These are phyloP conservation scores for Neopestalotiopsis sp. DNA, from an alignment of 2,329 filamentous ascomycete species.

Conservation along the genomic window DNA sequence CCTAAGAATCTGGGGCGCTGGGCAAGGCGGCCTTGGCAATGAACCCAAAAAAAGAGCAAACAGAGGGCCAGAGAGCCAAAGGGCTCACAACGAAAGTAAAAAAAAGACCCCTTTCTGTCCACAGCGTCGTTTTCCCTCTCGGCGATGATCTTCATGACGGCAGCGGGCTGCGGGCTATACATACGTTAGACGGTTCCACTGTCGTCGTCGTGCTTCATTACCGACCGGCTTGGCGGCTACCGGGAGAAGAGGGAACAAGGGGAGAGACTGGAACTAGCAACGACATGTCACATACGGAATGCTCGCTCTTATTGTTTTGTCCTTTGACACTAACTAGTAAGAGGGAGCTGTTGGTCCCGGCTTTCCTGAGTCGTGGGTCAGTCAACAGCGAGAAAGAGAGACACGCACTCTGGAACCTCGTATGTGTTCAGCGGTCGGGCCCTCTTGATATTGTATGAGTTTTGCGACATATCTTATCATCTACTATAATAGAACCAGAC, in stretches of 20 bases:
- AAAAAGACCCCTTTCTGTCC: neutral
- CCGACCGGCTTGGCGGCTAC: neutral
- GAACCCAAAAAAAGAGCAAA: neutral
- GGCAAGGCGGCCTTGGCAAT: neutral
- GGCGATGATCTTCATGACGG: constrained; percentile 1
- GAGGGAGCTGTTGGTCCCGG: too few species aligned
- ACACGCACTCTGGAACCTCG: neutral
- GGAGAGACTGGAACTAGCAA: neutral
- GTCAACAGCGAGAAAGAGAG: too few species aligned
- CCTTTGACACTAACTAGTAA: neutral
- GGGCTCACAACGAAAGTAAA: neutral
- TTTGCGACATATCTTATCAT: neutral
- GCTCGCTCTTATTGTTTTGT: neutral
- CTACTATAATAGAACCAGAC: neutral
- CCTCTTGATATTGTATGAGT: neutral
- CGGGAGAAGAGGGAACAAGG: neutral
- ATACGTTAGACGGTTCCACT: constrained; percentile 11
- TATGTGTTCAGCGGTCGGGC: neutral
- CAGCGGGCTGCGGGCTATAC: constrained; percentile 8
- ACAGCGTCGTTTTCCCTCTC: neutral
- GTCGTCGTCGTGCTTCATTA: constrained; percentile 8
- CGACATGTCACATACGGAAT: neutral
- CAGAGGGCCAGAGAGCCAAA: neutral
- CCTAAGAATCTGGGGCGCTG: neutral
- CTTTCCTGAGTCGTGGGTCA: too few species aligned